Evolutionary conservation across 2,329 filamentous ascomycete genomes (phyloP).

Genomic region (Colletotrichum siamense): DNA sequence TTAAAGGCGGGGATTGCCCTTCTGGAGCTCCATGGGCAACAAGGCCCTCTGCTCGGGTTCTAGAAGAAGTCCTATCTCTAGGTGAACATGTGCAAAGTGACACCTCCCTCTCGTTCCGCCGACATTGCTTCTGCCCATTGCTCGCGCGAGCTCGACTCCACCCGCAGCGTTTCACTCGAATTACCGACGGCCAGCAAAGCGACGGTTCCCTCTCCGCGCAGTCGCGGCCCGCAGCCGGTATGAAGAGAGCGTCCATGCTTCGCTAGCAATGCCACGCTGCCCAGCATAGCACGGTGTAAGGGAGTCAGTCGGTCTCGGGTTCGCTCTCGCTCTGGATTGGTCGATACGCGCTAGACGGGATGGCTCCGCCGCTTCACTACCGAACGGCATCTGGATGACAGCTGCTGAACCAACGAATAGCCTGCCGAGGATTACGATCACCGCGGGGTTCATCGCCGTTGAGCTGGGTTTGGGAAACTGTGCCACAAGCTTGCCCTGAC

Average conservation of each 20-base stretch:
- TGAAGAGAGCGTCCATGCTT: neutral
- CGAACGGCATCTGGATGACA: neutral
- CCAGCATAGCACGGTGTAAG: neutral
- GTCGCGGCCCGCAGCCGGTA: neutral
- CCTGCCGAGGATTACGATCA: neutral
- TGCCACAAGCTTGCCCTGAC: neutral
- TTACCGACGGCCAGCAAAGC: neutral
- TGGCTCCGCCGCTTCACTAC: neutral
- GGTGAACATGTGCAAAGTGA: neutral
- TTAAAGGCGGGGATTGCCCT: neutral
- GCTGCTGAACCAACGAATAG: neutral
- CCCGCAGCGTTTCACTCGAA: neutral
- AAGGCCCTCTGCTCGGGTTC: neutral
- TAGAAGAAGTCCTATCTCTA: neutral
- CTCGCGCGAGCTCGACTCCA: neutral
- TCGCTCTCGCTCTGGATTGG: neutral
- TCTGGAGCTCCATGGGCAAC: neutral
- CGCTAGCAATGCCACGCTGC: neutral
- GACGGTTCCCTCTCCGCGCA: neutral
- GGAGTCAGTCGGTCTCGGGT: neutral
- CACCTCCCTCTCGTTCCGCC: neutral
- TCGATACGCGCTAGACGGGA: neutral
- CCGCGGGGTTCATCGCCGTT: neutral
- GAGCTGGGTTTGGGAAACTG: neutral
- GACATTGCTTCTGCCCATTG: neutral